Evolutionary conservation across 805 yeast genomes (phyloP), one percentile per base, ranked within the genome.

Genomic region (Starmerella geochares): DNA sequence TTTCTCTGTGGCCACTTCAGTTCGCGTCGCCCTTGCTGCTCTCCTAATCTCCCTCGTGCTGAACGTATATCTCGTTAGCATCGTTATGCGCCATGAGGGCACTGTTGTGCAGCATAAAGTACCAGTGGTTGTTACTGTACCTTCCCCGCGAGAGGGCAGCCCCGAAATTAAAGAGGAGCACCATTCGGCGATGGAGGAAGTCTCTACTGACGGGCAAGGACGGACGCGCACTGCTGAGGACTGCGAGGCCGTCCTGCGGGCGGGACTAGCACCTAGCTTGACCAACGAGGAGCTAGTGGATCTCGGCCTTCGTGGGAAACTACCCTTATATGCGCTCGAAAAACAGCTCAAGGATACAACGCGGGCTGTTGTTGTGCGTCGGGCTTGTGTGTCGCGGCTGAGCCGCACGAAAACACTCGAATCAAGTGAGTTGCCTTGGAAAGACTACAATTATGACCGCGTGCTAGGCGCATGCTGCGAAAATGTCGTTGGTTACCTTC

Each of bases 391-490:
- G 60, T 85, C 96, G 17, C 75, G 78, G 46, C 67, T 86, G 47
- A 86, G 95, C 6, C 76, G 80, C 59, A 86, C 94, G 17, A 87
- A 95, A 49, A 80, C 85, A 16, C 72, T 92, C 49, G 81, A 80
- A 57, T 69, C 82, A 2, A 71, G 76, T 29, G 76, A 78, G 55
- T 72, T 92, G 55, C 99, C 99, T 16, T 87, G 79, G 67, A 70
- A 73, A 55, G 70, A 78, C 62, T 92, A 90, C 64, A 96, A 92
- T 65, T 92, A 87, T 65, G 94, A 87, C 64, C 81, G 97, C 58
- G 98, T 92, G 6, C 82, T 88, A 62, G 98, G 98, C 54, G 96
- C 98, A 9, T 92, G 99, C 71, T 92, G 99, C 72, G 99, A 92
- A 67, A 92, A 92, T 63, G 99, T 92, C 51, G 83, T 92, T 66